phyloP scores from a whole-genome alignment of 2,329 filamentous ascomycete genomes.

The Neopestalotiopsis sp. region DNA sequence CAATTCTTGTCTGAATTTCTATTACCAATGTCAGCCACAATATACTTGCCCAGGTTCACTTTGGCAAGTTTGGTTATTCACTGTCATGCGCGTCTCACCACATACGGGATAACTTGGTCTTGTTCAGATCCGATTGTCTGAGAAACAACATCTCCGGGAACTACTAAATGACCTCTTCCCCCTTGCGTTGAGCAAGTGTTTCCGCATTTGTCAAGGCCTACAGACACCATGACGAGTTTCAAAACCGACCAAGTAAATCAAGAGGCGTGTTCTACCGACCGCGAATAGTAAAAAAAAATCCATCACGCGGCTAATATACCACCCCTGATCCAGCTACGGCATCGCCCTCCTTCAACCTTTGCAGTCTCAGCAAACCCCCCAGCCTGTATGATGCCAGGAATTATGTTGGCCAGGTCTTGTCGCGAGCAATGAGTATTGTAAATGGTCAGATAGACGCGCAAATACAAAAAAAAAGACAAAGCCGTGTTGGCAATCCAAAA shows the following conservation, averaged over 20 bases:
- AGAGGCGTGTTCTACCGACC: neutral
- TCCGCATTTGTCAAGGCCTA: neutral
- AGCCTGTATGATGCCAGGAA: neutral
- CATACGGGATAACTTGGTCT: no score
- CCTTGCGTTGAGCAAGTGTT: neutral
- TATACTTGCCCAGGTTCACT: no score
- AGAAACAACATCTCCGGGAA: no score
- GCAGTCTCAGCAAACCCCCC: neutral
- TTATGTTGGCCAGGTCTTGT: neutral
- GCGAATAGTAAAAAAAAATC: neutral
- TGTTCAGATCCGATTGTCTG: no score
- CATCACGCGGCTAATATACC: constrained; percentile 7
- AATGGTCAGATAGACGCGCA: neutral
- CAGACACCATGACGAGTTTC: neutral
- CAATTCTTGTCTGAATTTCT: no score
- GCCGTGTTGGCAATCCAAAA: neutral
- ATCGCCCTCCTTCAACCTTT: neutral
- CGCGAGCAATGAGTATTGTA: neutral
- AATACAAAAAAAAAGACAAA: neutral
- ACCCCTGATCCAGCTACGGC: constrained; percentile 4
- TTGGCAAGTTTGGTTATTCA: no score
- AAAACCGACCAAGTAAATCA: neutral
- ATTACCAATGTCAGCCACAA: no score
- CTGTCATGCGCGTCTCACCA: no score
- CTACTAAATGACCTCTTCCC: no score